phyloP scores from a whole-genome alignment of 2,329 filamentous ascomycete species.

The Cordyceps fumosorosea region DNA sequence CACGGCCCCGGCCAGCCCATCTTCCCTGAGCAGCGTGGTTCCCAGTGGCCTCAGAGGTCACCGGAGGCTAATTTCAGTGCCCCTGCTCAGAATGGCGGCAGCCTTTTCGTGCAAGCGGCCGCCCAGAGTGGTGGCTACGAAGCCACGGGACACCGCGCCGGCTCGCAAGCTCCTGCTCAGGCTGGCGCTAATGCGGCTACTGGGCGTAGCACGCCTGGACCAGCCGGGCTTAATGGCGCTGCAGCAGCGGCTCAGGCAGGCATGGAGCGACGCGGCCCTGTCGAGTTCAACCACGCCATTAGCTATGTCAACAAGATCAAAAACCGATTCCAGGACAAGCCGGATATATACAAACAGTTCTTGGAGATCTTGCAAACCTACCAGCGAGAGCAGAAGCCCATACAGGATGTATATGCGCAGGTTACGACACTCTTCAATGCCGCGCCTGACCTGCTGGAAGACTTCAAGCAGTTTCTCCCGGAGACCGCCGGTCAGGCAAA shows the following conservation, averaged over 20 bases:
- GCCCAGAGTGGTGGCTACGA: constrained; percentile 31
- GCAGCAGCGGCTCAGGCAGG: constrained; percentile 48
- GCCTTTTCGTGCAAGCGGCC: constrained; percentile 39
- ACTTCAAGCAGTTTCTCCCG: constrained; percentile 97
- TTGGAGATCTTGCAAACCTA: constrained; percentile 97
- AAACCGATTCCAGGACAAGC: constrained; percentile 95
- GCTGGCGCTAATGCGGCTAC: constrained; percentile 51
- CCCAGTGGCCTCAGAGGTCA: constrained; percentile 51
- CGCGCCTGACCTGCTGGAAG: constrained; percentile 89
- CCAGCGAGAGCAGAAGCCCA: constrained; percentile 94
- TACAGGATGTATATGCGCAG: constrained; percentile 96
- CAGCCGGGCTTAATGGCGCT: constrained; percentile 55
- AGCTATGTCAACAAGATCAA: constrained; percentile 99
- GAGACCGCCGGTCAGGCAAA: constrained; percentile 63
- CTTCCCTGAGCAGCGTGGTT: constrained; percentile 34
- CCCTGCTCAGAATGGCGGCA: constrained; percentile 44
- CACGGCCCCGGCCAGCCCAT: constrained; percentile 37
- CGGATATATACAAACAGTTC: constrained; percentile 99
- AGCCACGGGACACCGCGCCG: constrained; percentile 15
- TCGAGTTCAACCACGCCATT: constrained; percentile 98
- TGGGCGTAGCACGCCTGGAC: constrained; percentile 49
- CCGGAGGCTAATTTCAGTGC: constrained; percentile 57
- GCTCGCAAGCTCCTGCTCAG: constrained; percentile 31
- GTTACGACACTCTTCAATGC: constrained; percentile 91
- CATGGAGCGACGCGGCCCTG: constrained; percentile 82